Conservation (phyloP, 345 rosid genomes). For the Sonneratia alba region DNA sequence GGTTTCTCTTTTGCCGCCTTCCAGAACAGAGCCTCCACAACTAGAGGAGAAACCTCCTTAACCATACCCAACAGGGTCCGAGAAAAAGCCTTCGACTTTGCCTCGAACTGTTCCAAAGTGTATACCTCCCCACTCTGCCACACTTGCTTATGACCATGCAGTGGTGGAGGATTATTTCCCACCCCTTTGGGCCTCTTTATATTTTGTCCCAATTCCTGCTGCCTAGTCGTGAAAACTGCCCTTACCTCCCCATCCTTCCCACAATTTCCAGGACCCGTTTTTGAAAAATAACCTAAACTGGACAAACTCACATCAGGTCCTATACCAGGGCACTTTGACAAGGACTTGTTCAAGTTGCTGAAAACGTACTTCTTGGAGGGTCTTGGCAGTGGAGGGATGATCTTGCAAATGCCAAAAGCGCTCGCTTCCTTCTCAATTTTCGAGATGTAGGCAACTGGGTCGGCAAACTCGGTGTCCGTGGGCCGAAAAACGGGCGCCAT, state of each 20-base stretch:
- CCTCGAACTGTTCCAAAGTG: constrained; percentile 91
- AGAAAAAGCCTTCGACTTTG: constrained; percentile 71
- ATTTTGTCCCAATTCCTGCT: constrained; percentile 83
- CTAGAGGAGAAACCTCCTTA: constrained; percentile 69
- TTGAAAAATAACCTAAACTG: constrained; percentile 19
- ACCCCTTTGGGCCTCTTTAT: constrained; percentile 46
- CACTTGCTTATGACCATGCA: constrained; percentile 70
- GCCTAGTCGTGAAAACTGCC: constrained; percentile 93
- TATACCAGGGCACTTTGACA: constrained; percentile 66
- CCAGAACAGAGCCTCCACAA: constrained; percentile 85
- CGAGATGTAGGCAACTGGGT: constrained; percentile 94
- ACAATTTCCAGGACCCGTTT: constrained; percentile 18
- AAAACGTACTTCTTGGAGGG: constrained; percentile 84
- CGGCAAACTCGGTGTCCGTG: constrained; percentile 95
- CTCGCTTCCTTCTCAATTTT: constrained; percentile 93
- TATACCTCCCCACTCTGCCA: constrained; percentile 98
- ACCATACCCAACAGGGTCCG: constrained; percentile 49
- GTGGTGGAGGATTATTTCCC: constrained; percentile 22
- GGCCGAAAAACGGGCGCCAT: constrained; percentile 89
- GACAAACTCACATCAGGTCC: constrained; percentile 32
- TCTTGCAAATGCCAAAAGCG: constrained; percentile 92
- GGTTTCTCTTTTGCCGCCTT: constrained; percentile 80
- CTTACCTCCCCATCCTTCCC: constrained; percentile 37
- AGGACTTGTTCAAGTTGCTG: constrained; percentile 69
- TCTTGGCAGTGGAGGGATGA: constrained; percentile 87